Conservation (phyloP, 768 basidiomycete genomes). For the Kwoniella europaea region DNA sequence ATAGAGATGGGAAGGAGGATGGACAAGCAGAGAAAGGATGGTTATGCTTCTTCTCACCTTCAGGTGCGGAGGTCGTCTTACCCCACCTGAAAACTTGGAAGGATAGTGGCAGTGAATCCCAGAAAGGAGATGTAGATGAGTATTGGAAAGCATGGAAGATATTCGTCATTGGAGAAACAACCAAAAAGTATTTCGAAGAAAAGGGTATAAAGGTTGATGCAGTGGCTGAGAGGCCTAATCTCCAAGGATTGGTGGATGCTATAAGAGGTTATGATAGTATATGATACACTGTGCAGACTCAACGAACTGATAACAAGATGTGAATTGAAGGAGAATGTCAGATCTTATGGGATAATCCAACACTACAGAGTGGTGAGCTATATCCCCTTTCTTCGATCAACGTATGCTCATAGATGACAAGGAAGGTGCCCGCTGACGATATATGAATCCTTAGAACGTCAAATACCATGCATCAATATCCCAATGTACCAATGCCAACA, state of each 20-base stretch:
- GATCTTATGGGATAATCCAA: neutral
- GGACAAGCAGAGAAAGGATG: conserved; percentile 17
- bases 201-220: conserved; percentile 17
- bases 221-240: conserved; percentile 19
- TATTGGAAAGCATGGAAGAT: conserved; percentile 21
- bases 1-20: neutral
- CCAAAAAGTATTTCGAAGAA: conserved; percentile 19
- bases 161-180: conserved; percentile 24
- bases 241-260: conserved; percentile 12
- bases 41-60: conserved; percentile 25
- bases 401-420: too few relatives aligned
- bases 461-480: neutral
- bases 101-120: too few relatives aligned
- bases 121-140: too few relatives aligned
- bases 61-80: conserved; percentile 11
- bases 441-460: neutral
- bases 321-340: neutral
- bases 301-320: neutral
- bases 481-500: neutral
- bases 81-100: too few relatives aligned
- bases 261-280: conserved; percentile 1
- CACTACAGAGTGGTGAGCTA: neutral
- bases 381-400: neutral
- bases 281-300: neutral
- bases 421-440: neutral